Percentiles rank a stretch among this genome's conserved stretches.
Conservation (phyloP, 2,329 filamentous ascomycete genomes). For the Alternaria ventricosa region DNA sequence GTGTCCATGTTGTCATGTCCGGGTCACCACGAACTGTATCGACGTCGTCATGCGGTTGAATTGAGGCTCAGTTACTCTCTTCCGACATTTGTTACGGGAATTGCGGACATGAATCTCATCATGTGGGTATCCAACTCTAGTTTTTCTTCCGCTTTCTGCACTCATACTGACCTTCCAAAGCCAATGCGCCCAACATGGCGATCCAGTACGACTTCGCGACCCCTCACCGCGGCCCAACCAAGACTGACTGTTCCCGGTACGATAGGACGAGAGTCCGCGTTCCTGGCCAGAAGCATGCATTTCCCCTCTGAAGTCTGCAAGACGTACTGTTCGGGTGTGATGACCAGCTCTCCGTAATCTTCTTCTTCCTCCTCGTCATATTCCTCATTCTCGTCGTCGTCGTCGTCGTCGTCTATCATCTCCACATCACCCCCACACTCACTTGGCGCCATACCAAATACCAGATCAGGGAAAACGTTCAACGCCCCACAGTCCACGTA, state of each 20-base stretch:
- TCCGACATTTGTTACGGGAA: background rate
- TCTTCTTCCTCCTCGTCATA: slow-evolving; percentile 6
- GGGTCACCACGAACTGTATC: too few relatives aligned
- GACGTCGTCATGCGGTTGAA: too few relatives aligned
- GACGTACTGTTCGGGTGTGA: slow-evolving; percentile 25
- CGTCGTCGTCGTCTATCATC: background rate
- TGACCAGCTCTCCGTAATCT: slow-evolving; percentile 11
- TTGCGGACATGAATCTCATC: background rate
- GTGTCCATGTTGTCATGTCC: background rate
- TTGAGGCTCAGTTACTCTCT: too few relatives aligned
- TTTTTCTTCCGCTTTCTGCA: background rate
- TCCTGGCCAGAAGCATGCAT: slow-evolving; percentile 20
- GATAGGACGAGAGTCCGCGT: background rate
- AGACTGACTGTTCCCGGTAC: slow-evolving; percentile 3
- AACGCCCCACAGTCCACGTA: slow-evolving; percentile 19
- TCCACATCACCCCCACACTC: slow-evolving; percentile 6
- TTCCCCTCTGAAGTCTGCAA: slow-evolving; percentile 11
- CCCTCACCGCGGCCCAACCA: slow-evolving; percentile 29
- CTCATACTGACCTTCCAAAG: background rate
- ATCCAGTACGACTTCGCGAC: slow-evolving; percentile 22
- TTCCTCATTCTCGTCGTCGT: background rate
- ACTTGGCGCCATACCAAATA: slow-evolving; percentile 14
- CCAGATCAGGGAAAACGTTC: slow-evolving; percentile 20
- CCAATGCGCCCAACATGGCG: slow-evolving; percentile 15
- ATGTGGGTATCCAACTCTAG: background rate